Evolutionary conservation across 2,329 filamentous ascomycete species (phyloP), one percentile per base, ranked within the genome.

Genomic region (Akanthomyces muscarius): DNA sequence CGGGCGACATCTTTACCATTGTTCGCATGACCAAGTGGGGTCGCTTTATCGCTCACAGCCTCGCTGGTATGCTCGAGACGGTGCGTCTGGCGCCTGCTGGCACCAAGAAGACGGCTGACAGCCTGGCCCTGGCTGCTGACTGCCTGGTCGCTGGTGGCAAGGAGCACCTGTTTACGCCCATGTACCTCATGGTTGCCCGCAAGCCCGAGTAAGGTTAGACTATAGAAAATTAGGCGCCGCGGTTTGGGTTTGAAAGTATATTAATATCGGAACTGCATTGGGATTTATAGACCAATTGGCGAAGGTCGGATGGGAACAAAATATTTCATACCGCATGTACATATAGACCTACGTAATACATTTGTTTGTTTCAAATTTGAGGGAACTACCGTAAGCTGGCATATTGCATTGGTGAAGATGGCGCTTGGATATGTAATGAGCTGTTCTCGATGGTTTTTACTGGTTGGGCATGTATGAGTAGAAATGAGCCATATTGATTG

Each of bases 161-260:
- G 78, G 82, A 89, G 80, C 91, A 95, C 77, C 81, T 97, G 50
- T 97, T 97, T 78, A 97, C 92, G 3, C 93, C 93, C 23, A 97
- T 97, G 93, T 97, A 96, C 78, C 79, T 97, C 72, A 96, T 96
- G 90, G 86, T 96, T 58, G 92, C 86, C 62, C 86, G 89, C 76
- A 96, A 96, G 81, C 90, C 92, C n/a, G 61, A 63, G 48, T 63
- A 63, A 50, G 18, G 25, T 30, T 23, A 21, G 11, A 23, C 16
- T 16, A 16, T 47, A 23, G 10, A 25, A 21, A 11, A n/a, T 51
- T 11, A 18, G 54, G 42, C 16, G 18, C 30, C 23, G 18, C n/a
- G 18, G 21, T 18, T 30, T 28, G 23, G 2, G 28, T 16, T 38
- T 33, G 51, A 53, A 42, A 50, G 18, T n/a, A 51, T 47, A 21